Percentiles rank a stretch among this genome's conserved stretches.
Evolutionary conservation across 2,329 filamentous ascomycete genomes (phyloP).

Genomic region (Pleurostoma richardsiae): DNA sequence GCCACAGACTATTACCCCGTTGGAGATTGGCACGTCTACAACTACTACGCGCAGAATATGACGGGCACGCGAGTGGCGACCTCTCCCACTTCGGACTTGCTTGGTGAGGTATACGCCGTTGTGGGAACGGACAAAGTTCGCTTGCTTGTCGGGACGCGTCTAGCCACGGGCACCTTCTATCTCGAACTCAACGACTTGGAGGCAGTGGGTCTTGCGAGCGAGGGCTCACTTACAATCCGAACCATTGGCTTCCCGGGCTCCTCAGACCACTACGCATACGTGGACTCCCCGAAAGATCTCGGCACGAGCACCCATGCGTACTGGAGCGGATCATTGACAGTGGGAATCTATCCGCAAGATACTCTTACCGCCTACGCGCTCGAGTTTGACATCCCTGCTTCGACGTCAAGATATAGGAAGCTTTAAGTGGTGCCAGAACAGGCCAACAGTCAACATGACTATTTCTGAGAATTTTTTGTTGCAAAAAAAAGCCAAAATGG

Average conservation of each 20-base stretch:
- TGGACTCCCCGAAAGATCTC: slow-evolving; percentile 21
- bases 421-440: no score
- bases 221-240: slow-evolving; percentile 24
- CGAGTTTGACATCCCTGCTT: slow-evolving; percentile 19
- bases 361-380: slow-evolving; percentile 30
- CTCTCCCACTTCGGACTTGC: slow-evolving; percentile 23
- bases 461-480: no score
- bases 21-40: slow-evolving; percentile 38
- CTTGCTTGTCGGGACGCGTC: slow-evolving; percentile 27
- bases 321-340: slow-evolving; percentile 24
- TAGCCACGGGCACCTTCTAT: slow-evolving; percentile 23
- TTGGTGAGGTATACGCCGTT: slow-evolving; percentile 31
- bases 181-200: slow-evolving; percentile 24
- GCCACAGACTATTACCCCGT: slow-evolving; percentile 10
- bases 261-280: not conserved
- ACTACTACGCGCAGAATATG: slow-evolving; percentile 40
- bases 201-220: slow-evolving; percentile 23
- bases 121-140: slow-evolving; percentile 21
- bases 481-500: no score
- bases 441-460: no score
- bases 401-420: no score
- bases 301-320: slow-evolving; percentile 22
- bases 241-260: slow-evolving; percentile 19
- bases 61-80: slow-evolving; percentile 31
- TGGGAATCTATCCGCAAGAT: slow-evolving; percentile 30